These are phyloP conservation scores for Canariomyces notabilis DNA, from an alignment of 2,329 filamentous ascomycete species.

Conservation along the genomic window DNA sequence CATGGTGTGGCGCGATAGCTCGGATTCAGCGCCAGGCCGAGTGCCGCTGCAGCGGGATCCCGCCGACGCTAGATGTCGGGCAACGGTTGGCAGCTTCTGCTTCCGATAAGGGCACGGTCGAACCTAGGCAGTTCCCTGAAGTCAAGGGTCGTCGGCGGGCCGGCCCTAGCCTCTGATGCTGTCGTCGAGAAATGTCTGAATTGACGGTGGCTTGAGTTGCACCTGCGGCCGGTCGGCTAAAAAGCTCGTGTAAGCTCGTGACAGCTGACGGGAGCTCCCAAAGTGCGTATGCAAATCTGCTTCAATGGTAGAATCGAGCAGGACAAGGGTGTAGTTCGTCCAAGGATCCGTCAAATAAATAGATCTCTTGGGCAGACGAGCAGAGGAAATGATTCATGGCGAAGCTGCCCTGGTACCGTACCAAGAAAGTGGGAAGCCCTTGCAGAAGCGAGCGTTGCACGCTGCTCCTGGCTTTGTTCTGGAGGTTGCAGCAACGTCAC, in stretches of 20 bases:
- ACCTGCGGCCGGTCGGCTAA: neutral
- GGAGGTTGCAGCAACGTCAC: neutral
- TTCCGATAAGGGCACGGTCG: neutral
- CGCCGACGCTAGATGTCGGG: constrained; percentile 4
- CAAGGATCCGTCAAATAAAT: neutral
- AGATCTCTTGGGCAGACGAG: too few species aligned
- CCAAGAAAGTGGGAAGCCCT: too few species aligned
- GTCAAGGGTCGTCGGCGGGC: neutral
- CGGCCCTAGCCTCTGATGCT: neutral
- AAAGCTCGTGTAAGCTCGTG: constrained; percentile 6
- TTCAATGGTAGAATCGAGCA: too few species aligned
- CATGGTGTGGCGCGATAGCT: constrained; percentile 16
- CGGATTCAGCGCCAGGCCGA: constrained; percentile 25
- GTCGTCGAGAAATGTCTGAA: neutral
- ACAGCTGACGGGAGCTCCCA: too few species aligned
- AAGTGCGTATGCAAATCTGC: too few species aligned
- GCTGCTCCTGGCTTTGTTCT: neutral
- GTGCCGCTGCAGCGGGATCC: constrained; percentile 5
- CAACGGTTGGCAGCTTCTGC: neutral
- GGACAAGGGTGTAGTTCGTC: neutral
- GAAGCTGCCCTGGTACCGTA: too few species aligned
- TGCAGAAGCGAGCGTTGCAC: neutral
- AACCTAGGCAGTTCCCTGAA: neutral
- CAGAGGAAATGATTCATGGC: too few species aligned
- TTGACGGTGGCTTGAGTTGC: neutral